Conservation (phyloP, 2,329 filamentous ascomycete genomes). For the Botrytis fragariae region DNA sequence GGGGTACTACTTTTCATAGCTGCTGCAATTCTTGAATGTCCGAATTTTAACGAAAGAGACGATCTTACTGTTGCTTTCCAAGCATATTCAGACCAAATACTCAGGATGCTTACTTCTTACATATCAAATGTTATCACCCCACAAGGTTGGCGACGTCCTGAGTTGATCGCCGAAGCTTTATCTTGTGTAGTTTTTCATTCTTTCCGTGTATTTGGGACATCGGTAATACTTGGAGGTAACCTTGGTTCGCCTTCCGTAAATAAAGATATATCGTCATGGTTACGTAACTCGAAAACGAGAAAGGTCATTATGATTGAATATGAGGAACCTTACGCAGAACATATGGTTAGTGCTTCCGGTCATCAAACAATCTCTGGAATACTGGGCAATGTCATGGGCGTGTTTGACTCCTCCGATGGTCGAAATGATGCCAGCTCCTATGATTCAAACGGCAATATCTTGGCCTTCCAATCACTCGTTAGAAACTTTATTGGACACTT, state of each 20-base stretch:
- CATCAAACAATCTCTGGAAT: background rate
- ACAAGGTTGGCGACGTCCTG: constrained; percentile 37
- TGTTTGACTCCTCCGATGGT: background rate
- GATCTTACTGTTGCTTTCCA: background rate
- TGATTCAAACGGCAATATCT: background rate
- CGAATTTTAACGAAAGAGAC: background rate
- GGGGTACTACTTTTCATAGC: constrained; percentile 64
- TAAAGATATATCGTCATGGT: background rate
- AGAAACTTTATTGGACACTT: background rate
- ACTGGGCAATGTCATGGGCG: background rate
- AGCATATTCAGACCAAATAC: background rate
- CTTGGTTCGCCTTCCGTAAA: too few species aligned
- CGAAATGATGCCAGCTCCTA: background rate
- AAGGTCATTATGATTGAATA: background rate
- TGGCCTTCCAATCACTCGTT: background rate
- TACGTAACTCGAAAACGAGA: background rate
- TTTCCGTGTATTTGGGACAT: background rate
- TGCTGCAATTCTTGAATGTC: constrained; percentile 25
- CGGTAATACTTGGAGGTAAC: background rate
- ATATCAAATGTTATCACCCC: background rate
- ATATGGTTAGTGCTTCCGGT: background rate
- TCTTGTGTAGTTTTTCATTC: constrained; percentile 2
- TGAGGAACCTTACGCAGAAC: constrained; percentile 1
- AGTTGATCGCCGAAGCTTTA: constrained; percentile 13
- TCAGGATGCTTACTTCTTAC: background rate